These are phyloP conservation scores for Pseudozyma hubeiensis DNA, from an alignment of 1,284 basidiomycete species.

Conservation along the genomic window DNA sequence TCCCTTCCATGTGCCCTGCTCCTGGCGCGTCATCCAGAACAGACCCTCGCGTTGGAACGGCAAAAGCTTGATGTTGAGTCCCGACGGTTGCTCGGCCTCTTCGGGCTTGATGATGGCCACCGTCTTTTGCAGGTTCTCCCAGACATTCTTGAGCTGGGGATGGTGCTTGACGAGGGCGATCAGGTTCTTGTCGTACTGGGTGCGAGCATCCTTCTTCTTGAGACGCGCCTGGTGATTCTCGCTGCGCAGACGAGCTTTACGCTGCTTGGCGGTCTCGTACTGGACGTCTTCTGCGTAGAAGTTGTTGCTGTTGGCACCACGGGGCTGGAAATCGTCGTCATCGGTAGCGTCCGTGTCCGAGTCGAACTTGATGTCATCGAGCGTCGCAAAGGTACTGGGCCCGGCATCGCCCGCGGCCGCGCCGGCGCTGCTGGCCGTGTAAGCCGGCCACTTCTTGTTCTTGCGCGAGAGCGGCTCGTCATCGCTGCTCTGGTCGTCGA, in stretches of 20 bases:
- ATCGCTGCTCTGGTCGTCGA: constrained; percentile 31
- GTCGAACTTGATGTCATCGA: constrained; percentile 20
- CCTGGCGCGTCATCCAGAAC: constrained; percentile 95
- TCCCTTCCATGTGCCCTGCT: constrained; percentile 85
- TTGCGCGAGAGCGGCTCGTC: constrained; percentile 29
- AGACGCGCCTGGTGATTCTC: constrained; percentile 43
- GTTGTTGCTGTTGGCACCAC: constrained; percentile 18
- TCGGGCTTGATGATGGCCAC: constrained; percentile 73
- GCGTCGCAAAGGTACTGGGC: constrained; percentile 25
- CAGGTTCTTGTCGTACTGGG: constrained; percentile 42
- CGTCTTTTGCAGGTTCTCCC: constrained; percentile 81
- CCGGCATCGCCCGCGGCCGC: constrained; percentile 15
- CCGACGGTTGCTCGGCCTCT: constrained; percentile 77
- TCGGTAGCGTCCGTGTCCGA: constrained; percentile 27
- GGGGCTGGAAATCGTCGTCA: constrained; percentile 24
- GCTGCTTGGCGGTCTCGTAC: constrained; percentile 63
- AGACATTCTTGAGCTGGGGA: constrained; percentile 82
- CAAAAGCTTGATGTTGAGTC: constrained; percentile 74
- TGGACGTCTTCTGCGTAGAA: constrained; percentile 38
- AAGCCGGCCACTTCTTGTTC: constrained; percentile 4
- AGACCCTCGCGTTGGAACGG: constrained; percentile 89
- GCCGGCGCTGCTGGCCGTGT: background rate
- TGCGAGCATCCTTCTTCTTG: constrained; percentile 38
- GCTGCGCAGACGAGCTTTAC: constrained; percentile 40
- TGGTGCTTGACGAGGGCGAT: constrained; percentile 66